Evolutionary conservation across 345 rosid species (phyloP).

Genomic region (Murraya paniculata): DNA sequence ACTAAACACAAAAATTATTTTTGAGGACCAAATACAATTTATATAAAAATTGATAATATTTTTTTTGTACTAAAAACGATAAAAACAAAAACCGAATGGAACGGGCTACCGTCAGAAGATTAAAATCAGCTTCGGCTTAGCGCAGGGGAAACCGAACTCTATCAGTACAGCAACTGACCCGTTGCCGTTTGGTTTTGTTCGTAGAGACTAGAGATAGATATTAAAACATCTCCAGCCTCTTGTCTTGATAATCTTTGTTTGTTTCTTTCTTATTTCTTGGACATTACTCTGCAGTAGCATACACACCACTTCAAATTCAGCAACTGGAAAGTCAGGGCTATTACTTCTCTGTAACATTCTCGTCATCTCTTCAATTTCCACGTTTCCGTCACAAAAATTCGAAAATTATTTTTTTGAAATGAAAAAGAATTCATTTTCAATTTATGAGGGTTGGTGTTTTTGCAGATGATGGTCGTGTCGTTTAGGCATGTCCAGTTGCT

Average conservation of each 20-base stretch:
- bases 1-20: no score
- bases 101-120: no score
- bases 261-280: background rate
- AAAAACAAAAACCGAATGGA: no score
- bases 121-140: no score
- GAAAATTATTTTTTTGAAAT: background rate
- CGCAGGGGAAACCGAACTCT: no score
- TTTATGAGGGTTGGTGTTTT: no score
- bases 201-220: background rate
- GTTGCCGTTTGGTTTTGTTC: background rate
- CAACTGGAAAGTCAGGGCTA: background rate
- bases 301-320: background rate
- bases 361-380: background rate
- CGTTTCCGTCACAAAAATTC: background rate
- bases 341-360: background rate
- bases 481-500: conserved; percentile 12
- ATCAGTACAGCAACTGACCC: no score
- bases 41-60: no score
- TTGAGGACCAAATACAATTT: no score
- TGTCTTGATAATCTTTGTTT: background rate
- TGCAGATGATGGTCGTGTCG: background rate
- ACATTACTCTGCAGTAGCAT: background rate
- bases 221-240: background rate
- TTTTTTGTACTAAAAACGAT: no score
- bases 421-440: background rate